Base-by-base conservation (phyloP, 176 grass and related monocot species). In the Ensete glaucum region DNA sequence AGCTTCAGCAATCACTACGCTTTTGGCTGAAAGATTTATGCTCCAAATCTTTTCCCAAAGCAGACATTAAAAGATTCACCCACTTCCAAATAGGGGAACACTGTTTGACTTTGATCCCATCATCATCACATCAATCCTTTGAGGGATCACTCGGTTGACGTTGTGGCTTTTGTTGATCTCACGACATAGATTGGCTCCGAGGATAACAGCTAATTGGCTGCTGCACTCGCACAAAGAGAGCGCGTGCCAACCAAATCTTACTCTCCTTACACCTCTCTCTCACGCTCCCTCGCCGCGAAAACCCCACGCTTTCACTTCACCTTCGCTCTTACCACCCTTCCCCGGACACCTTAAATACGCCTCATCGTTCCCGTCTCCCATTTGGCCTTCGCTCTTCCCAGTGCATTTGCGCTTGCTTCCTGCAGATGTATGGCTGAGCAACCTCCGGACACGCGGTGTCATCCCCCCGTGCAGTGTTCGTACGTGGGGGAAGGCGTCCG, bases 301-400 rank as follows among this genome's bases (percentile, higher is more conserved):
- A 64, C 62, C 77, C 67, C 76, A 85, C 93, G 93, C 82, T 90
- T 86, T 82, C 23, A 27, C 25, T 2, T 68, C 27, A 48, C 3
- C 24, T 54, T 48, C 21, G 43, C 82, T 78, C 58, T 81, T 69
- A 43, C 71, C 59, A 76, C 51, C 80, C 58, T 50, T 23, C 0
- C n/a, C 67, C 50, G 5, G 59, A 53, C 21, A 53, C 57, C 57
- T 62, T n/a, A 8, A 15, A 62, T 62, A 8, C 13, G 20, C 34
- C 34, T 43, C 34, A 43, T 43, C 34, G 13, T 19, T 62, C 54
- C 54, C 11, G 54, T 57, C 54, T 57, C 54, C 16, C 54, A 57
- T 57, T 25, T 25, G 19, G 54, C 1, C 20, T 62, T 62, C 20
- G 20, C 17, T 15, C 14, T 62, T 62, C 57, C 57, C 57, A 1